Base-by-base conservation (phyloP, 1,284 basidiomycete genomes). In the Afroboletus lepidellus region DNA sequence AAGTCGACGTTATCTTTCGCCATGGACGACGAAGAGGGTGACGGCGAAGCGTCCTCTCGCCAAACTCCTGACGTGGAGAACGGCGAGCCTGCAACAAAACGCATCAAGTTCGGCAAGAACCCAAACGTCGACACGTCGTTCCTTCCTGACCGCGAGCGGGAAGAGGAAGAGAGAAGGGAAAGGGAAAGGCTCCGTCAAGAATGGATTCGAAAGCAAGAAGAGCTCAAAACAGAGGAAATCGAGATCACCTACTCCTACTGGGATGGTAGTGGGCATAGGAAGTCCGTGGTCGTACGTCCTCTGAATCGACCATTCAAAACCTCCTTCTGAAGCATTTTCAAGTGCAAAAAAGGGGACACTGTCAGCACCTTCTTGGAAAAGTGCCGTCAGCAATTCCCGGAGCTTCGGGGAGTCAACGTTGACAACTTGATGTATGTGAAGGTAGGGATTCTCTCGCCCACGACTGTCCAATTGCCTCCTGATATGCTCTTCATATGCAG, bases 351-450 rank as follows among this genome's bases (percentile, higher is more conserved):
- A 70, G 96, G 96, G n/a, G 95, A 99, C 64, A 84, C 87, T 45
- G 87, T 99, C 52, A 85, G 85, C 3, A 77, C 75, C 7, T 98
- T 99, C 71, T 77, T 99, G 53, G 92, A 95, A 67, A 98, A 94
- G 69, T 96, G 94, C 64, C 81, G 95, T 32, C 81, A 85, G 47
- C 94, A 98, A 63, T 92, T 97, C 64, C 88, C 94, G 1, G 95
- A 98, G 72, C 79, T 99, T 48, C 77, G 94, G 48, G 87, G 87
- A 9, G 84, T 94, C 41, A 91, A 85, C 54, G 93, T 93, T 21
- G 97, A 99, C 72, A 98, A 97, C 68, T 73, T 99, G 51, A 98
- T 99, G 94, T 99, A 98, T 73, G 85, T 99, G 73, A 98, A 98
- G 81, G 92, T 90, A 60, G 48, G 79, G 64, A n/a, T 24, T 49